Evolutionary conservation across 768 basidiomycete species (phyloP).

Genomic region (Jaapia argillacea): DNA sequence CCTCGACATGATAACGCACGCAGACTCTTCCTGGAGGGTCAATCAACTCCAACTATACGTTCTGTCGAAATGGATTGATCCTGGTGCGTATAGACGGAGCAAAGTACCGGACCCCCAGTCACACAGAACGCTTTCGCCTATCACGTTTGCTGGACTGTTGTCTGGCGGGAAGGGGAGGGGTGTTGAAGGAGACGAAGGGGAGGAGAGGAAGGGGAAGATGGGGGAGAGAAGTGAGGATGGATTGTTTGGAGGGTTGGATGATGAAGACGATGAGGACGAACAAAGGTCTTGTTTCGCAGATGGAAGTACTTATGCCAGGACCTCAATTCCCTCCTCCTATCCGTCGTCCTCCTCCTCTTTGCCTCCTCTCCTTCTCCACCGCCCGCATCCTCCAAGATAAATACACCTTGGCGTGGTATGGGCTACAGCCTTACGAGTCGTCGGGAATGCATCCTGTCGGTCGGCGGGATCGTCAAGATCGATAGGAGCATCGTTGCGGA

Average conservation of each 20-base stretch:
- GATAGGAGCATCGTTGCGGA: slow-evolving; percentile 27
- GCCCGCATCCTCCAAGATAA: slow-evolving; percentile 66
- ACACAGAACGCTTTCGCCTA: slow-evolving; percentile 49
- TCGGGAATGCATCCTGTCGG: slow-evolving; percentile 52
- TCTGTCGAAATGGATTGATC: slow-evolving; percentile 44
- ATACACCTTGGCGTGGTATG: slow-evolving; percentile 44
- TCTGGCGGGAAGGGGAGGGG: slow-evolving; percentile 19
- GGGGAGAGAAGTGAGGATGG: no score
- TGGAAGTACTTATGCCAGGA: slow-evolving; percentile 7
- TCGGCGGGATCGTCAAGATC: slow-evolving; percentile 30
- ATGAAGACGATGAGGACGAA: slow-evolving; percentile 25
- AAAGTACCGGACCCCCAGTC: slow-evolving; percentile 4
- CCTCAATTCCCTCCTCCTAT: slow-evolving; percentile 1
- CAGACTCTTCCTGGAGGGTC: slow-evolving; percentile 51
- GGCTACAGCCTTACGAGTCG: slow-evolving; percentile 50
- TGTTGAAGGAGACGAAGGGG: not conserved
- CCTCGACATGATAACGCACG: slow-evolving; percentile 69
- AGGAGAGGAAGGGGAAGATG: not conserved
- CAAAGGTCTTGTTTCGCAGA: slow-evolving; percentile 6
- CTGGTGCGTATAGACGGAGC: slow-evolving; percentile 7
- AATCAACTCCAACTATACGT: slow-evolving; percentile 54
- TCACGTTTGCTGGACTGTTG: slow-evolving; percentile 49
- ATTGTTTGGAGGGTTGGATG: slow-evolving; percentile 5
- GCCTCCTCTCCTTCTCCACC: slow-evolving; percentile 56
- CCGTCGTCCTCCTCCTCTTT: slow-evolving; percentile 4